Base-by-base conservation (phyloP, 1,284 basidiomycete species). In the Apiotrichum brassicae region DNA sequence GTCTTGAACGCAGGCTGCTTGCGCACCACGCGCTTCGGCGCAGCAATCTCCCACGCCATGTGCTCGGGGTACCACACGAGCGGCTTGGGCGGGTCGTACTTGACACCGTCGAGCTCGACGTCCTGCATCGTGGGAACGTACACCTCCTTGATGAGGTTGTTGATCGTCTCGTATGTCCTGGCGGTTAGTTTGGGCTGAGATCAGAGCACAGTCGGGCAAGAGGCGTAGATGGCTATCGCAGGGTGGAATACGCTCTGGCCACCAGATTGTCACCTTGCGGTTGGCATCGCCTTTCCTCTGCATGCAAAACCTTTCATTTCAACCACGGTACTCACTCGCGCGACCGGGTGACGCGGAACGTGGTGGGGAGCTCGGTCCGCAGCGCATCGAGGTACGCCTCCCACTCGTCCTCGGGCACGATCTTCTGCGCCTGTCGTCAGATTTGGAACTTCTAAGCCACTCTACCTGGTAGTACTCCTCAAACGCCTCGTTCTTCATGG, bases 11-110 rank as follows among this genome's bases (percentile, higher is more conserved):
- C 88, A n/a, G 85, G 83, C 11, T 83, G 83, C 69, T 90, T 95
- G 51, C 94, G 81, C 35, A 99, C 77, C 4, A 89, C 84, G 51
- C 85, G 85, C 72, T 97, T 97, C 9, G 87, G 81, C 3, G 94
- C 86, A 62, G 92, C 87, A 65, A 98, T 82, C 65, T 97, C 89
- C 95, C 95, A 99, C 18, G 88, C 95, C 18, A 97, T 80, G 24
- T 85, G 85, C 24, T 86, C 84, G 5, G 95, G 93, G 75, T 97
- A 97, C 91, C 94, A 98, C 23, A 84, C 78, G 26, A 98, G 79
- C 54, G 86, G 85, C 36, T 81, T 78, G 0, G 94, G 93, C n/a
- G 93, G 86, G 1, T 83, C 80, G 53, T 66, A 67, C 39, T 55
- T 64, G 44, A 60, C 54, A 24, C 81, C 89, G 60, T 97, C 91